Percentiles rank a stretch among this genome's conserved stretches.
Conservation (phyloP, 192 early-diverging fungal species). For the Lobulomyces angularis region DNA sequence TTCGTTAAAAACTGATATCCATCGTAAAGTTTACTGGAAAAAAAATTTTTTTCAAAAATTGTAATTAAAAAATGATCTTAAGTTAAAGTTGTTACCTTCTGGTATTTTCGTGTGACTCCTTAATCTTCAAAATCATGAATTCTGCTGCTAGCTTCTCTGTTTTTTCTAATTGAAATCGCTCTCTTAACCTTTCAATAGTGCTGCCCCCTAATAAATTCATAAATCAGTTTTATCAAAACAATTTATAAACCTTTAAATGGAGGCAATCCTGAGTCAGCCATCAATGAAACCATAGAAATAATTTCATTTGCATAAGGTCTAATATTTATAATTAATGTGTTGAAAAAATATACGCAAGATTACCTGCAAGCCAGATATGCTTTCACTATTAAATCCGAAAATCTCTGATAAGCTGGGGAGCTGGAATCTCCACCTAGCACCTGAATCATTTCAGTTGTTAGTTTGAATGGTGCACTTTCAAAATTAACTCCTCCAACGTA, state of each 20-base stretch:
- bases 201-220: conserved; percentile 18
- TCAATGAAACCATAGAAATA: conserved; percentile 73
- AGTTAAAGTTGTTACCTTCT: conserved; percentile 35
- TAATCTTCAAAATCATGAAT: conserved; percentile 84
- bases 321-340: conserved; percentile 3
- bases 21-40: conserved; percentile 33
- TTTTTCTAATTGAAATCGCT: conserved; percentile 79
- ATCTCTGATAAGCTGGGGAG: conserved; percentile 71
- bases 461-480: conserved; percentile 93
- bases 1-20: conserved; percentile 44
- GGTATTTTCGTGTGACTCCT: conserved; percentile 84
- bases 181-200: conserved; percentile 71
- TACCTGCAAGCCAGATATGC: conserved; percentile 73
- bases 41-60: too few species aligned
- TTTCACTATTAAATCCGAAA: conserved; percentile 82
- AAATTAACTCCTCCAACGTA: conserved; percentile 95
- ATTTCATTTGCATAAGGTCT: conserved; percentile 88
- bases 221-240: conserved; percentile 3
- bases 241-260: conserved; percentile 71
- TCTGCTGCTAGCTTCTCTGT: conserved; percentile 84
- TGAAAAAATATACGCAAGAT: conserved; percentile 1
- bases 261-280: conserved; percentile 92
- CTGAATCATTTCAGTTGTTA: conserved; percentile 92
- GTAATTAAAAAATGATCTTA: not conserved
- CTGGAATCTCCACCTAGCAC: conserved; percentile 86